phyloP scores from a whole-genome alignment of 1,139 yeast genomes.

The Yamadazyma mexicana region DNA sequence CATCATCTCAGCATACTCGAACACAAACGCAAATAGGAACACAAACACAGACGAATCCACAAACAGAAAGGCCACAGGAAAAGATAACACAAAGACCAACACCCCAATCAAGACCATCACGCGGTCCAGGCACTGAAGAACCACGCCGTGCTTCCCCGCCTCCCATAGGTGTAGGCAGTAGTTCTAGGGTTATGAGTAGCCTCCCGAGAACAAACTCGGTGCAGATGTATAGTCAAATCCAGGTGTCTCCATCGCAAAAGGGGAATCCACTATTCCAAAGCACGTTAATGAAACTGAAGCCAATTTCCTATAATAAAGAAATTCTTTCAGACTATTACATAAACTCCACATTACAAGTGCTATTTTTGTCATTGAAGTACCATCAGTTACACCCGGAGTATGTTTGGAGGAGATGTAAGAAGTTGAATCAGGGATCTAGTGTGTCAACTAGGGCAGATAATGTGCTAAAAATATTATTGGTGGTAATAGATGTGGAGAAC shows the following conservation, averaged over 20 bases:
- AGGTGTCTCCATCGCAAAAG: slow-evolving; percentile 35
- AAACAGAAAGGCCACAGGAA: not conserved
- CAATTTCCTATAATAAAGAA: slow-evolving; percentile 37
- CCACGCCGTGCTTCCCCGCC: not conserved
- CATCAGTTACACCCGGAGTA: slow-evolving; percentile 89
- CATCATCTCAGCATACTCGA: not conserved
- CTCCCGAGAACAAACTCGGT: slow-evolving; percentile 10
- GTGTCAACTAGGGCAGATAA: slow-evolving; percentile 25
- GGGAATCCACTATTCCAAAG: slow-evolving; percentile 45
- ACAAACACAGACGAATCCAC: not conserved
- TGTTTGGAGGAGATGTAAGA: slow-evolving; percentile 66
- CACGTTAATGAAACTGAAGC: slow-evolving; percentile 37
- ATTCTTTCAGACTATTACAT: slow-evolving; percentile 65
- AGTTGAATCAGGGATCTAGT: slow-evolving; percentile 36
- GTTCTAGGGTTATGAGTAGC: not conserved
- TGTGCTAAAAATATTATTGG: slow-evolving; percentile 62
- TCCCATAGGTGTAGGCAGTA: not conserved
- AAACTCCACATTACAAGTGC: slow-evolving; percentile 61
- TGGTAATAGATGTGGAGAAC: slow-evolving; percentile 77
- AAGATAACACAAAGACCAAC: not conserved
- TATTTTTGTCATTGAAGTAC: slow-evolving; percentile 77
- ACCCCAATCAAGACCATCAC: not conserved
- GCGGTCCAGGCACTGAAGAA: not conserved
- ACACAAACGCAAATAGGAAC: not conserved
- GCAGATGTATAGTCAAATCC: slow-evolving; percentile 23